Percentiles rank a stretch among this genome's conserved stretches.
Evolutionary conservation across 75 land plant genomes (phyloP).

Genomic region (Larix kaempferi): DNA sequence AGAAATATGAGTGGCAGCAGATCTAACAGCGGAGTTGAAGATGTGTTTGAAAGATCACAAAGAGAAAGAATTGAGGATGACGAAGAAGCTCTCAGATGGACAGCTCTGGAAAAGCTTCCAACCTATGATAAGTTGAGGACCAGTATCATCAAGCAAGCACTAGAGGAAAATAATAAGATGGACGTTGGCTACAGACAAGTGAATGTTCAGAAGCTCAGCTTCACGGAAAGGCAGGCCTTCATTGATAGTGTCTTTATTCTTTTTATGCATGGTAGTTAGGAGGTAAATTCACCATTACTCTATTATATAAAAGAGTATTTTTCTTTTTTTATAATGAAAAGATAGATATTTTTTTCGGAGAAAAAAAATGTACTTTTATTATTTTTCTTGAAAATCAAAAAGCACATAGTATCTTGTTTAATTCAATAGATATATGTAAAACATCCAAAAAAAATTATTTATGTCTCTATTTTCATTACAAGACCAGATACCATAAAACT

Average conservation of each 20-base stretch:
- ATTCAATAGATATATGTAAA: no score
- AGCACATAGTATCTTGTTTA: no score
- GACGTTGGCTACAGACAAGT: slow-evolving; percentile 41
- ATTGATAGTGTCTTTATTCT: slow-evolving; percentile 72
- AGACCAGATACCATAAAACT: no score
- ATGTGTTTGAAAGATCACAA: not conserved
- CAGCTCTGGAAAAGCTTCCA: slow-evolving; percentile 75
- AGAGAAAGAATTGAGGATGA: slow-evolving; percentile 49
- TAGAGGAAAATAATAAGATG: not conserved
- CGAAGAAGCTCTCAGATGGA: slow-evolving; percentile 80
- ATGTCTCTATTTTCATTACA: no score
- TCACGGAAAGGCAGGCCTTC: slow-evolving; percentile 49
- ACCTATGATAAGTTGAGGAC: slow-evolving; percentile 66
- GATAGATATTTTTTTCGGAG: no score
- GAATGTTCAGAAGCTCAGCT: slow-evolving; percentile 58
- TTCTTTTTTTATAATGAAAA: no score
- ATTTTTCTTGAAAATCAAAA: no score
- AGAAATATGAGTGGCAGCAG: slow-evolving; percentile 19
- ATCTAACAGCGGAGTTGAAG: slow-evolving; percentile 38
- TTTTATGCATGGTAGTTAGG: no score
- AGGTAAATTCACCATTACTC: no score
- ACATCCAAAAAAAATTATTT: no score
- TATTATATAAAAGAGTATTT: no score
- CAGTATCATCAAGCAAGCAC: slow-evolving; percentile 29
- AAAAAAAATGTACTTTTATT: no score